Evolutionary conservation across 805 yeast species (phyloP), one percentile per base, ranked within the genome.

Genomic region (Metschnikowia cubensis): DNA sequence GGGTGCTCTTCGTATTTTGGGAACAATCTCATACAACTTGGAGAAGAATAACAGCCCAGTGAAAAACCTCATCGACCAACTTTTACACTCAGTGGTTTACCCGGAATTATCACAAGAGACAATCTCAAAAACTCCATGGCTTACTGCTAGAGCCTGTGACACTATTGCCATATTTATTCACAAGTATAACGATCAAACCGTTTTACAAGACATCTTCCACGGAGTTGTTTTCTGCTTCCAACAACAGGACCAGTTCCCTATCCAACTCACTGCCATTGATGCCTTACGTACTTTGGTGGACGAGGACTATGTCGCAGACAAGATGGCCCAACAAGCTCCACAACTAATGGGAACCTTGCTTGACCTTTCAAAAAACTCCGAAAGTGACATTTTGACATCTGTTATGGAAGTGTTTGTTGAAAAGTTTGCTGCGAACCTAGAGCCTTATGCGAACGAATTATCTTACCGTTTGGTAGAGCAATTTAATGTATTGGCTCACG

Each of bases 401-500:
- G 75, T 73, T 6, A 74, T 74, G 78, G 78, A 74, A 43, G 68
- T 69, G 3, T 73, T 74, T 54, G 78, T 74, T 18, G 74, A 71
- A 51, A 71, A 66, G 50, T 74, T 74, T 52, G 71, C 78, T 3
- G 58, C 63, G 29, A 70, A 70, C 55, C 67, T 74, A 53, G 76
- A 60, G 50, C 98, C 99, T 15, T 92, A 57, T 35, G 62, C 62
- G 7, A 47, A 47, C 21, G 72, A 74, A 56, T 71, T 62, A 69
- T 79, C 85, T 29, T 62, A 64, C 3, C 79, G 83, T 61, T 70
- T 86, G 58, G 84, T 84, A 14, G 81, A 82, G 45, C 97, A 92
- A 63, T 89, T 91, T 67, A 57, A 87, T 60, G 75, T 78, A 55
- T 64, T 89, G 25, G 86, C 91, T 2, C 70, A 74, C 43, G 97